Evolutionary conservation across 2,329 filamentous ascomycete species (phyloP), one percentile per base, ranked within the genome.

Genomic region (Albophoma yamanashiensis): DNA sequence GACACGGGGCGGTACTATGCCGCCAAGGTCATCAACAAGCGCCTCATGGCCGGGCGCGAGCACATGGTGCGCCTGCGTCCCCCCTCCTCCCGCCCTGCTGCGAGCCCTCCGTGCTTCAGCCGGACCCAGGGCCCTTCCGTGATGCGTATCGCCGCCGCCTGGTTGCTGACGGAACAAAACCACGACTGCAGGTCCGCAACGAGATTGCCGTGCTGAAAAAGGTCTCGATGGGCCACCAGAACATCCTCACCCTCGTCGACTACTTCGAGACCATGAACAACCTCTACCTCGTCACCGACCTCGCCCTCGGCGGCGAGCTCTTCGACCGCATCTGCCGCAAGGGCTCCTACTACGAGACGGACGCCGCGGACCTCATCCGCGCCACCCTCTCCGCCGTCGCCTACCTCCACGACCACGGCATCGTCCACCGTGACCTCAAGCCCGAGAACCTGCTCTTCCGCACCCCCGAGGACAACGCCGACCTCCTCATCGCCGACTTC

Each of bases 261-360:
- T 99, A 97, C 76, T 99, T 99, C 71, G 94, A 99, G 79, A 99
- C 94, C 8, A 96, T 97, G 90, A 97, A 99, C 78, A 99, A 99
- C 76, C 83, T 99, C 65, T 99, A 99, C 74, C 87, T 99, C 43
- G 94, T 99, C 58, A 97, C 94, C 52, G 94, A 99, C 71, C 88
- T 99, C 39, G 94, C 94, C 22, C 86, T 97, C 22, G 94, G 94
- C 64, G 94, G 94, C 67, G 94, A 99, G 75, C 85, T 99, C 20
- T 99, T 99, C 73, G 94, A 99, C 74, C 91, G 94, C 67, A 99
- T 99, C 75, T 99, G 94, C 76, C 89, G 94, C 65, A 99, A 99
- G 78, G 94, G 94, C 65, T 96, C 91, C 62, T 99, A 99, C 80
- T 97, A 95, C 78, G 94, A 99, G 77, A 92, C 91, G 53, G 94